Evolutionary conservation across 2,329 filamentous ascomycete species (phyloP), one percentile per base, ranked within the genome.

Genomic region (Emmonsiellopsis sp.): DNA sequence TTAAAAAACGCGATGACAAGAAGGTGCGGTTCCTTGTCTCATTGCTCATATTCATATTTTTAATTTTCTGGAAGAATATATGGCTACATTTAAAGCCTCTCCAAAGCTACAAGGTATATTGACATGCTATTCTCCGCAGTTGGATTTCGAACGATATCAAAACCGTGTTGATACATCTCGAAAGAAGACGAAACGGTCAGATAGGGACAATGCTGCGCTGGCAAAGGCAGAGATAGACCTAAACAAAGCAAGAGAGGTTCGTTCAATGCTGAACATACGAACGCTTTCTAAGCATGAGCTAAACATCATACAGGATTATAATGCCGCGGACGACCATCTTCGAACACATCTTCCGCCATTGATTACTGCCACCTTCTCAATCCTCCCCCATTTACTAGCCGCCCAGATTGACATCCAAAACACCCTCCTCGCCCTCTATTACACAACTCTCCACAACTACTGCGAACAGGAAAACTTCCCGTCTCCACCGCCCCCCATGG

Each of bases 1-100:
- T 94, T 63, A 93, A 92, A 72, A 90, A 88, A 68, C 77, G 89
- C 46, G 87, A 93, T 65, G 87, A 91, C 62, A 87, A 84, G 70
- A 85, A 88, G 72, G 78, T 79, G 55, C 8, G 21, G 64, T 42
- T 50, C 32, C 43, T 14, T 39, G 14, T 27, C 21, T 36, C 33
- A 1, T 8, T 33, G 13, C 8, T 10, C 0, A n/a, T 45, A 33
- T 45, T n/a, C 14, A 36, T 8, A 47, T 32, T 32, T 45, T 33
- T 2, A 7, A 32, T n/a, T 27, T 3, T 27, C 3, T 27, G 21
- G 21, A 27, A 27, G 21, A 27, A 27, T 27, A 27, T 27, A 27
- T 27, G 21, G 21, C 21, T 27, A 27, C 21, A 27, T 27, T 27
- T 27, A 27, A 27, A 1, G 21, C 21, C 21, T 27, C 21, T 27